Conservation (phyloP, 2,329 filamentous ascomycete species). For the Fusarium beomiforme region DNA sequence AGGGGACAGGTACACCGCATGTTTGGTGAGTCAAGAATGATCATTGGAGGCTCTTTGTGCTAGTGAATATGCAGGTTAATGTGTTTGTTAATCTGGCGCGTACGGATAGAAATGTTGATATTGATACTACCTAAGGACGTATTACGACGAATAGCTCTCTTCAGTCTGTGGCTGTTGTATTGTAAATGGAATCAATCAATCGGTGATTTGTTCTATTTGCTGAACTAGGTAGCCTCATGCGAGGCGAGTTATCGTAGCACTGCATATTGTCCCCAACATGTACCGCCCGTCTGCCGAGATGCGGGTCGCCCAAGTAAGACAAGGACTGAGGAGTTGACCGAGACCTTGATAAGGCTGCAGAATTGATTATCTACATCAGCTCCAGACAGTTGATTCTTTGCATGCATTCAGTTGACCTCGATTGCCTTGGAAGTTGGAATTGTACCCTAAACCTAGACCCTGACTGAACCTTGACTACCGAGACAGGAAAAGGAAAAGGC, state of each 20-base stretch:
- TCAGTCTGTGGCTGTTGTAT: background rate
- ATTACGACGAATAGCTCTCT: background rate
- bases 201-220: background rate
- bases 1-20: conserved; percentile 22
- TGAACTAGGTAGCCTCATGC: background rate
- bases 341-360: conserved; percentile 16
- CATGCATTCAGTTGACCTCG: background rate
- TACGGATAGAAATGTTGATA: background rate
- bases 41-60: background rate
- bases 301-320: conserved; percentile 2
- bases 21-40: background rate
- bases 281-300: background rate
- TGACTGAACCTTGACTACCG: background rate
- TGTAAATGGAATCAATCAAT: background rate
- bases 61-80: background rate
- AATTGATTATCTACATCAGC: background rate
- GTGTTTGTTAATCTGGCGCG: conserved; percentile 1
- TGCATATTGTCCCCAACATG: background rate
- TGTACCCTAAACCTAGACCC: conserved; percentile 19
- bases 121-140: background rate
- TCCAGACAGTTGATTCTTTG: background rate
- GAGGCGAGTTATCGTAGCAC: background rate
- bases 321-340: background rate
- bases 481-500: conserved; percentile 24
- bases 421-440: background rate